Base-by-base conservation (phyloP, 495 filamentous ascomycete genomes). In the Poronia punctata region DNA sequence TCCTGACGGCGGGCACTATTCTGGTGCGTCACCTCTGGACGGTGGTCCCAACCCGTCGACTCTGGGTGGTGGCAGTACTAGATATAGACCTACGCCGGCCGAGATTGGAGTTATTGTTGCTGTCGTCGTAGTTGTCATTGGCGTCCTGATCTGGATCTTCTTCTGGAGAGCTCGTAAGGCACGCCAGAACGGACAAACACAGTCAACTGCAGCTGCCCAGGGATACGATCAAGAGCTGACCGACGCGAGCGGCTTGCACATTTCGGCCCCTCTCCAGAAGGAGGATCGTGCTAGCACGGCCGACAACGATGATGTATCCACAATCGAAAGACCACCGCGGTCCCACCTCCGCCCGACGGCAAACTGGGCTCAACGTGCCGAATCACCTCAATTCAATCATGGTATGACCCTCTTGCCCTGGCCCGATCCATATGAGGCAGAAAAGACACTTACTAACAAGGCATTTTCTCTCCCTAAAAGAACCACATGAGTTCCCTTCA, bases 91-190 rank as follows among this genome's bases (percentile, higher is more conserved):
- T 3, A 43, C 54, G n/a, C 48, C 45, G 7, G 29, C 55, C 7
- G 54, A 58, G 46, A 49, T 55, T n/a, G 54, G 54, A 8, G 33
- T 58, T 29, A 58, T 58, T 29, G 45, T 46, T 4, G 54, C 25
- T 1, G 10, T 58, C 2, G 48, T 54, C 27, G 15, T 57, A 28
- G 16, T 52, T 17, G n/a, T n/a, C n/a, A n/a, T n/a, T n/a, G n/a
- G n/a, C 41, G 49, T 38, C 9, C 42, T 57, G 2, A 28, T 52
- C 14, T 46, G 48, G 22, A 10, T 58, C 7, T 58, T 58, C 46
- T 35, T 52, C 43, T 55, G 54, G 52, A 49, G 54, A 21, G 36
- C 51, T 20, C 54, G 54, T 35, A 49, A 46, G 40, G 45, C 45
- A n/a, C 45, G 46, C 11, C 29, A 18, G 18, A 44, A 25, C 43